Conservation (phyloP, 2,329 filamentous ascomycete species). For the Pleoardoris graminearum region DNA sequence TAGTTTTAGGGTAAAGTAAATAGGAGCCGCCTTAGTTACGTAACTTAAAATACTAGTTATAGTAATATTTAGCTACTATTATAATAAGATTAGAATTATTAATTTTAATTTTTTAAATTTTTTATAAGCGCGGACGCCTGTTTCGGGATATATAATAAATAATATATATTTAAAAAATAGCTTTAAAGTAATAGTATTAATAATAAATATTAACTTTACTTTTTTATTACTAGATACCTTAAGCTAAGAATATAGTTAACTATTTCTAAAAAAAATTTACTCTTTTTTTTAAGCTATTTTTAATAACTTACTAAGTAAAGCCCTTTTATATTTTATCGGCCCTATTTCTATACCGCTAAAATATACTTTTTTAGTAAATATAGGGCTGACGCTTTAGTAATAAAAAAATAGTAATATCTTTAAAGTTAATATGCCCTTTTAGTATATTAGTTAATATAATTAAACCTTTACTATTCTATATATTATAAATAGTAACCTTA, state of each 20-base stretch:
- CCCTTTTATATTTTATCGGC: neutral
- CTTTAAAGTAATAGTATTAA: neutral
- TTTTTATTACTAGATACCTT: neutral
- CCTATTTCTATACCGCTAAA: neutral
- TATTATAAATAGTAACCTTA: constrained; percentile 5
- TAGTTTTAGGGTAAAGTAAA: neutral
- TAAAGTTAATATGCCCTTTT: constrained; percentile 4
- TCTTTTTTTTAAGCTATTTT: neutral
- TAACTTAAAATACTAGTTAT: neutral
- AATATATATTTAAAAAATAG: neutral
- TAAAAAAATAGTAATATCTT: neutral
- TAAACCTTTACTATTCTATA: neutral
- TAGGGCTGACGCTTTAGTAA: neutral
- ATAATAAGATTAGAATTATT: neutral
- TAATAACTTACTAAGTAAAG: neutral
- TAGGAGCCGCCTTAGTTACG: neutral
- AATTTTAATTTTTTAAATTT: neutral
- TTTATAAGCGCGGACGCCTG: neutral
- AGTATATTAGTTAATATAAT: constrained; percentile 6
- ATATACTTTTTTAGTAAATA: neutral
- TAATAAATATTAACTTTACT: neutral
- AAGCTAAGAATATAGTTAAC: neutral
- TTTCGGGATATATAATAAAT: neutral
- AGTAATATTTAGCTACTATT: neutral
- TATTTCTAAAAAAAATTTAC: neutral